Percentiles rank a stretch among this genome's conserved stretches.
Conservation (phyloP, 129 eudicot genomes). For the Flaveria robusta region DNA sequence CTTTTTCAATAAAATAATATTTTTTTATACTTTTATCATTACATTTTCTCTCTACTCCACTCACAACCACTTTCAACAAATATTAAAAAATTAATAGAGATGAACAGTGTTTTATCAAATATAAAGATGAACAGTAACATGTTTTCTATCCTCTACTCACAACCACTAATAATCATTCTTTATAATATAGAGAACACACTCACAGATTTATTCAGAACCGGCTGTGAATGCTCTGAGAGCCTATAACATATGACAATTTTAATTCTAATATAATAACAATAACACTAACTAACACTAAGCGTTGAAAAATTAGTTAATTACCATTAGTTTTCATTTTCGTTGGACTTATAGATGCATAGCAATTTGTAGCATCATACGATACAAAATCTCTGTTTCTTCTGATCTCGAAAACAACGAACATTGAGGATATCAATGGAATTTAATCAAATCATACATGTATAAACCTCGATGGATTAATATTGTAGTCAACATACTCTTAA, state of each 20-base stretch:
- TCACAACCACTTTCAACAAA: no score
- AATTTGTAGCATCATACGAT: conserved; percentile 12
- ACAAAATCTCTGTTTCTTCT: conserved; percentile 20
- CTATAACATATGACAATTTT: background rate
- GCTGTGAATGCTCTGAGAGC: no score
- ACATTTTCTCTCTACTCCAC: no score
- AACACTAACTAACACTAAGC: background rate
- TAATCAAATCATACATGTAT: conserved; percentile 7
- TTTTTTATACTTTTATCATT: no score
- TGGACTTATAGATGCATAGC: background rate
- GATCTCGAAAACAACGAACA: conserved; percentile 40
- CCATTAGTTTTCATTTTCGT: background rate
- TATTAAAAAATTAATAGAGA: no score
- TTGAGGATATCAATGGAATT: conserved; percentile 18
- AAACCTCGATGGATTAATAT: background rate
- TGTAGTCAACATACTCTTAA: conserved; percentile 12
- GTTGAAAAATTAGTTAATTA: background rate
- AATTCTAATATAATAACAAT: conserved; percentile 5
- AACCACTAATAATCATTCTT: no score
- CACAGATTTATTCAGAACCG: no score
- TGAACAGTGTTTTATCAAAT: no score
- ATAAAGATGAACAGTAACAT: no score
- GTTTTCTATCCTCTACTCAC: no score
- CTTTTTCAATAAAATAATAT: no score
- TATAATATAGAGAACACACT: no score